Base-by-base conservation (phyloP, 352 stramenopile genomes). In the Phytophthora constricta region DNA sequence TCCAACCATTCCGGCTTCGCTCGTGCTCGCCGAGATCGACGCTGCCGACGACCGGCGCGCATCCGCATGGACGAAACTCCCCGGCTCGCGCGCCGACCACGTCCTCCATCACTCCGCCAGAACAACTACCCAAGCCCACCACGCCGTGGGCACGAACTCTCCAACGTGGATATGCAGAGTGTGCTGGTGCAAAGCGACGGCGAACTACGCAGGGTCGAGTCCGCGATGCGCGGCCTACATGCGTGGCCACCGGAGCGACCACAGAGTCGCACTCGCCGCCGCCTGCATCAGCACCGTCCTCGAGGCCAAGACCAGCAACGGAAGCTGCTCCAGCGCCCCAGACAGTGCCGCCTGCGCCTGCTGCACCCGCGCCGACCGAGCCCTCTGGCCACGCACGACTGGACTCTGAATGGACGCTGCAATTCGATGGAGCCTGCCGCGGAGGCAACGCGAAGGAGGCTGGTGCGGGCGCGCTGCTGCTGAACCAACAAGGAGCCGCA, bases 31-130 rank as follows among this genome's bases (percentile, higher is more conserved):
- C 42, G 42, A 48, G 17, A 7, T n/a, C 8, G 9, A 48, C 9
- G 7, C 42, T 14, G 17, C 9, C 42, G 17, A 11, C 42, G 20
- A 5, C 42, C 17, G 42, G 9, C 20, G 42, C 17, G 20, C 42
- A 48, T 48, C 42, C 42, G 42, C 42, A 48, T 7, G 42, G 42
- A 48, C 17, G 42, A 19, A 48, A 48, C 42, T 48, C 42, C 42
- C 42, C 20, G 42, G 42, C 42, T 48, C 20, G 42, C 20, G 17
- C 42, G 20, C 9, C 17, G 42, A 48, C 17, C 7, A 7, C 20
- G 42, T 11, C 42, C 17, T 48, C 42, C 42, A n/a, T 48, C 42
- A 48, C 42, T 48, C 42, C 42, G 5, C 42, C 9, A 10, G 42
- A 48, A 48, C 20, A 9, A 10, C 42, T 25, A 48, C 42, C 17